Evolutionary conservation across 371 early-diverging fungal genomes (phyloP).

Genomic region (Syncephalastrum contaminatum): DNA sequence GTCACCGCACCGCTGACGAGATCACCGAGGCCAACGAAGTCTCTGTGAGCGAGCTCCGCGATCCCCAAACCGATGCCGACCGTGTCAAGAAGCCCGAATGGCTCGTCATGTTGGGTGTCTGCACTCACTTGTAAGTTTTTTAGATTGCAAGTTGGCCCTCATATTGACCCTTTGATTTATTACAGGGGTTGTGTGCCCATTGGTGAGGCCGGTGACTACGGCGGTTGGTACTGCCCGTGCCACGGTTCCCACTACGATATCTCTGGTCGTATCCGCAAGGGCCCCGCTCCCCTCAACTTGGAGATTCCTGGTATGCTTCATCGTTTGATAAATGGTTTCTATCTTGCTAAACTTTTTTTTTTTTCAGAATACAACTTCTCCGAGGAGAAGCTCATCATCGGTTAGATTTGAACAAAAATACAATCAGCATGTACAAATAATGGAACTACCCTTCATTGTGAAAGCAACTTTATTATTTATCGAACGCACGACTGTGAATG

Average conservation of each 20-base stretch:
- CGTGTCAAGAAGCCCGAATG: slow-evolving; percentile 93
- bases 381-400: slow-evolving; percentile 51
- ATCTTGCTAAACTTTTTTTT: not conserved
- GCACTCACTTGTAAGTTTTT: slow-evolving; percentile 86
- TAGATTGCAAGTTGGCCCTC: not conserved
- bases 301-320: slow-evolving; percentile 81
- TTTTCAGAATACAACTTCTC: slow-evolving; percentile 43
- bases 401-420: slow-evolving; percentile 34
- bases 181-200: slow-evolving; percentile 94
- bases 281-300: slow-evolving; percentile 97
- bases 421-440: slow-evolving; percentile 1
- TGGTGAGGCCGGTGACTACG: slow-evolving; percentile 97
- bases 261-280: slow-evolving; percentile 96
- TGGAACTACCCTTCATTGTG: no score
- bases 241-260: slow-evolving; percentile 97
- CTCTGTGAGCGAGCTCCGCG: slow-evolving; percentile 77
- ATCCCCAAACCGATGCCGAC: slow-evolving; percentile 91
- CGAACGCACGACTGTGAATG: no score
- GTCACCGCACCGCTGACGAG: slow-evolving; percentile 94
- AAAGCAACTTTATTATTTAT: no score
- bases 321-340: not conserved
- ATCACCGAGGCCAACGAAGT: slow-evolving; percentile 92
- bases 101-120: slow-evolving; percentile 97
- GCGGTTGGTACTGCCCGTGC: slow-evolving; percentile 99
- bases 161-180: slow-evolving; percentile 9